A percentile compares a stretch with the other conserved stretches of the same genome.
Evolutionary conservation across 805 yeast genomes (phyloP).

Genomic region (Candida loeiensis): DNA sequence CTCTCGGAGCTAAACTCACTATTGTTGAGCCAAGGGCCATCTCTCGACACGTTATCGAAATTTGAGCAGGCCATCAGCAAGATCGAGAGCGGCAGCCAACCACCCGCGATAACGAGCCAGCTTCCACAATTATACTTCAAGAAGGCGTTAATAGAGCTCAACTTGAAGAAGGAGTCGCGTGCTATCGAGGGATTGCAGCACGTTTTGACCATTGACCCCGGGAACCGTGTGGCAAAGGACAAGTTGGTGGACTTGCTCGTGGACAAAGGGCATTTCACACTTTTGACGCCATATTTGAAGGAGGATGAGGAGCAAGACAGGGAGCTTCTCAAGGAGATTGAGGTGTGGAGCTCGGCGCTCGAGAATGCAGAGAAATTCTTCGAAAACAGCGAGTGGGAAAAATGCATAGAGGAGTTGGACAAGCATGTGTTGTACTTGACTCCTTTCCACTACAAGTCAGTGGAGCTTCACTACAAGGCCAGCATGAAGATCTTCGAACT

Average conservation of each 20-base stretch:
- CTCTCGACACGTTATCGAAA: slow-evolving; percentile 21
- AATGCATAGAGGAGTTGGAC: slow-evolving; percentile 28
- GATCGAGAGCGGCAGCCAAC: slow-evolving; percentile 4
- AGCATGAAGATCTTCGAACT: slow-evolving; percentile 15
- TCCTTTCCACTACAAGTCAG: slow-evolving; percentile 39
- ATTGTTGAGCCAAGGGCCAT: slow-evolving; percentile 30
- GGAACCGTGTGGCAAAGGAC: slow-evolving; percentile 45
- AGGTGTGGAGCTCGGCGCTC: slow-evolving; percentile 16
- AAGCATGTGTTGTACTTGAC: slow-evolving; percentile 29
- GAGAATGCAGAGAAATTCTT: slow-evolving; percentile 11
- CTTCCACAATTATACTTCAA: slow-evolving; percentile 51
- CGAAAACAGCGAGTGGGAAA: slow-evolving; percentile 16
- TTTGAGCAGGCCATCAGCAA: slow-evolving; percentile 17
- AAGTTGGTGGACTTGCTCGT: slow-evolving; percentile 48
- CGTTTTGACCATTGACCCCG: slow-evolving; percentile 42
- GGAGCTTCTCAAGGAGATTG: slow-evolving; percentile 14
- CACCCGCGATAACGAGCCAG: slow-evolving; percentile 11
- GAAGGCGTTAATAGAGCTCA: slow-evolving; percentile 58
- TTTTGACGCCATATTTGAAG: slow-evolving; percentile 4
- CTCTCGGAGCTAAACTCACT: slow-evolving; percentile 11
- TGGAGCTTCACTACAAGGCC: slow-evolving; percentile 28
- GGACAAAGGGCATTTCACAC: slow-evolving; percentile 49
- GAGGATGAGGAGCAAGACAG: neutral
- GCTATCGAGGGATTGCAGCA: slow-evolving; percentile 52
- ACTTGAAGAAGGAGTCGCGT: slow-evolving; percentile 49